Evolutionary conservation across 2,329 filamentous ascomycete genomes (phyloP).

Genomic region (Lojkania enalia): DNA sequence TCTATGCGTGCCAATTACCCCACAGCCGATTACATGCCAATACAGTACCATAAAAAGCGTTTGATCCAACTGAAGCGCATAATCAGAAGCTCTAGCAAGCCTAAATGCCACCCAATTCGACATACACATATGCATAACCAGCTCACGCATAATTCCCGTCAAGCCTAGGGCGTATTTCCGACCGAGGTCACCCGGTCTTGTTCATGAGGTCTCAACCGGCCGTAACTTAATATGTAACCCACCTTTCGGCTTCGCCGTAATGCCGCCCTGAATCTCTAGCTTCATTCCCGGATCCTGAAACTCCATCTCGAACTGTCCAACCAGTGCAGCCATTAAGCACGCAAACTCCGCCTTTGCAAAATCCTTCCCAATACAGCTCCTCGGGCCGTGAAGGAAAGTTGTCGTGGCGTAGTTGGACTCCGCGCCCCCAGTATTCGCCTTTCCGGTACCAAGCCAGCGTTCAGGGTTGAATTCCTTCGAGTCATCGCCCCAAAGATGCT

Average conservation of each 20-base stretch:
- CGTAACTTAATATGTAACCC: conserved; percentile 72
- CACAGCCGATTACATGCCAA: too few relatives aligned
- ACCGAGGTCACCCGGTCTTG: too few relatives aligned
- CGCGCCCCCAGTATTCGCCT: conserved; percentile 68
- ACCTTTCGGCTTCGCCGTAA: conserved; percentile 73
- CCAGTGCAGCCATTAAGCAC: conserved; percentile 74
- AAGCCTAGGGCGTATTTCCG: too few relatives aligned
- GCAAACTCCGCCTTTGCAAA: conserved; percentile 87
- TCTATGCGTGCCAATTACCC: too few relatives aligned
- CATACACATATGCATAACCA: too few relatives aligned
- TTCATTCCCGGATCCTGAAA: conserved; percentile 63
- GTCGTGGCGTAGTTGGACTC: conserved; percentile 75
- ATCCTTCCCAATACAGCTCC: conserved; percentile 79
- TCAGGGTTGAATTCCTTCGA: conserved; percentile 76
- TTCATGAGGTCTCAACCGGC: too few relatives aligned
- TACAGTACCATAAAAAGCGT: too few relatives aligned
- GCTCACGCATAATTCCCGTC: too few relatives aligned
- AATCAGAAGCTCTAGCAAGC: too few relatives aligned
- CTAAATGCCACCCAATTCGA: too few relatives aligned
- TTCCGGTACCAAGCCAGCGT: conserved; percentile 53
- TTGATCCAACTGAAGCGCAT: too few relatives aligned
- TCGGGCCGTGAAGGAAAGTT: conserved; percentile 84
- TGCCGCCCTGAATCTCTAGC: conserved; percentile 67
- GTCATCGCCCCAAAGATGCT: conserved; percentile 74
- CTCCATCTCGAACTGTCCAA: conserved; percentile 73